phyloP scores from a whole-genome alignment of 2,329 filamentous ascomycete genomes.

The Claviceps purpurea region DNA sequence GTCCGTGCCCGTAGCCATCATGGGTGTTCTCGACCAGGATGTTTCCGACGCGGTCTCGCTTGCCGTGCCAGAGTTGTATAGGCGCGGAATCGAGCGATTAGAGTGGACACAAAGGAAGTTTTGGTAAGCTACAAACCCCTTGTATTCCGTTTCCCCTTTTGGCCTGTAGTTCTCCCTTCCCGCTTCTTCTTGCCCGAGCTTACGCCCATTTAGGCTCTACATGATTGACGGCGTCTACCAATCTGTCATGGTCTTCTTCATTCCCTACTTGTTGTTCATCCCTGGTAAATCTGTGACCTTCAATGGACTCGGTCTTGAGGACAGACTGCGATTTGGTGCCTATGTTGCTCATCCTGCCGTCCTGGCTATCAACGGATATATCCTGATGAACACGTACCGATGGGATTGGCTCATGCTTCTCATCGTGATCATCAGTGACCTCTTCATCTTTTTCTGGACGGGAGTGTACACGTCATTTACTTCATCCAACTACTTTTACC shows the following conservation, averaged over 20 bases:
- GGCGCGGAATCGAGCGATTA: slow-evolving; percentile 83
- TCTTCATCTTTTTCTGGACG: slow-evolving; percentile 93
- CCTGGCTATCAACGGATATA: slow-evolving; percentile 82
- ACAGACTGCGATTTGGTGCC: slow-evolving; percentile 72
- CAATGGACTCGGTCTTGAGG: slow-evolving; percentile 64
- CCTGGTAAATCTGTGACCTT: slow-evolving; percentile 54
- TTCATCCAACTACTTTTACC: slow-evolving; percentile 50
- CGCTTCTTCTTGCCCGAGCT: no score
- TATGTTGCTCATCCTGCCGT: slow-evolving; percentile 78
- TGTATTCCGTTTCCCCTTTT: background rate
- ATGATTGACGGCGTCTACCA: slow-evolving; percentile 94
- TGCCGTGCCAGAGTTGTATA: slow-evolving; percentile 89
- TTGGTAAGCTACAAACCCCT: slow-evolving; percentile 48
- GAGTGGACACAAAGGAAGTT: slow-evolving; percentile 97
- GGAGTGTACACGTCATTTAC: slow-evolving; percentile 58
- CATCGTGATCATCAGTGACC: slow-evolving; percentile 66
- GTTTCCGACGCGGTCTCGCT: slow-evolving; percentile 88
- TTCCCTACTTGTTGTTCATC: slow-evolving; percentile 70
- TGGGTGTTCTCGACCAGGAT: slow-evolving; percentile 95
- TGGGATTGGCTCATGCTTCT: slow-evolving; percentile 96
- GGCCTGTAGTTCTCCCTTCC: no score
- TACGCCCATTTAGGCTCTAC: slow-evolving; percentile 54
- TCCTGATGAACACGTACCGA: slow-evolving; percentile 89
- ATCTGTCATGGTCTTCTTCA: slow-evolving; percentile 84
- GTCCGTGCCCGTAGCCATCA: slow-evolving; percentile 83